Conservation (phyloP, 257 asterid species). For the Voacanga thouarsii region DNA sequence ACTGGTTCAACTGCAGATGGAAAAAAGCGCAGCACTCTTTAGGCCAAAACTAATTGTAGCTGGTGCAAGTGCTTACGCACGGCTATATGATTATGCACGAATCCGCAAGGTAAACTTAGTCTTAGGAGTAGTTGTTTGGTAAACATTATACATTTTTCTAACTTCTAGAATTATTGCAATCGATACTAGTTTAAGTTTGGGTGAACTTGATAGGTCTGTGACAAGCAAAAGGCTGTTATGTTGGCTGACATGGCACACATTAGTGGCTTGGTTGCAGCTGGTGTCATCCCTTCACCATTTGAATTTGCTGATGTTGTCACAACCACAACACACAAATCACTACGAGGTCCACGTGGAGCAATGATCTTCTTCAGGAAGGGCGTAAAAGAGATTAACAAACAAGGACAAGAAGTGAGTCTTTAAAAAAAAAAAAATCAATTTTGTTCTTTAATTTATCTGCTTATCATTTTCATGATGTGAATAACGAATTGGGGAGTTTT, state of each 20-base stretch:
- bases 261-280: slow-evolving; percentile 98
- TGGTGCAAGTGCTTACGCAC: slow-evolving; percentile 99
- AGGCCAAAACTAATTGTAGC: slow-evolving; percentile 96
- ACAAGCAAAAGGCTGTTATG: slow-evolving; percentile 81
- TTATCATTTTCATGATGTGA: too few species aligned
- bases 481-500: not conserved
- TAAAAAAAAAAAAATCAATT: not conserved
- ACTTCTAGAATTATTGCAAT: not conserved
- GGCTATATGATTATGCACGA: slow-evolving; percentile 82
- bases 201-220: slow-evolving; percentile 67
- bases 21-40: slow-evolving; percentile 85
- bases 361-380: slow-evolving; percentile 97
- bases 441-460: not conserved
- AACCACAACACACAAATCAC: slow-evolving; percentile 94
- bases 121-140: not conserved
- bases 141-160: not conserved
- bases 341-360: slow-evolving; percentile 98
- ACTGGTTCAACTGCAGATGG: slow-evolving; percentile 55
- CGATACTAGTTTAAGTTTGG: not conserved
- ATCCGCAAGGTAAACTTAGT: slow-evolving; percentile 65
- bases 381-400: slow-evolving; percentile 76
- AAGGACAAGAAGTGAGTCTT: slow-evolving; percentile 86
- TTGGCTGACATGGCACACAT: slow-evolving; percentile 99
- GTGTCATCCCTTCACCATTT: slow-evolving; percentile 96
- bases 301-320: slow-evolving; percentile 95